A percentile compares a stretch with the other conserved stretches of the same genome.
phyloP scores from a whole-genome alignment of 2,329 filamentous ascomycete species.

The Neofusicoccum parvum region DNA sequence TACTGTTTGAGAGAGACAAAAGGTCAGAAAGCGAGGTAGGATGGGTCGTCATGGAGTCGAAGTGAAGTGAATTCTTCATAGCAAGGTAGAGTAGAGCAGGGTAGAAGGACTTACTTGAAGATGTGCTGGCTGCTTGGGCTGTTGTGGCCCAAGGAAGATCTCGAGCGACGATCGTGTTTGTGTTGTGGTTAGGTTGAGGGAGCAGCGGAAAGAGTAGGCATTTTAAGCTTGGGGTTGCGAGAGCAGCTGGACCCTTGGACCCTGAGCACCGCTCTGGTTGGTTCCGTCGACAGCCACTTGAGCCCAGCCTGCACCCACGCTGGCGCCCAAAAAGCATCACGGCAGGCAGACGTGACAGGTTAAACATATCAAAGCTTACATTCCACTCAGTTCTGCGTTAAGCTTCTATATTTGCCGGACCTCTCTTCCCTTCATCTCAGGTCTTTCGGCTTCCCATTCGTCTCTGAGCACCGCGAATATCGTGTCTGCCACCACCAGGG shows the following conservation, averaged over 20 bases:
- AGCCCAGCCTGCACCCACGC: not conserved
- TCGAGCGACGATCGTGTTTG: not conserved
- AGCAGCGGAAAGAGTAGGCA: not conserved
- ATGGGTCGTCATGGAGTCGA: too few relatives aligned
- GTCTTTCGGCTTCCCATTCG: constrained; percentile 90
- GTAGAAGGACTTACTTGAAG: too few relatives aligned
- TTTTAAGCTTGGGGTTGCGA: not conserved
- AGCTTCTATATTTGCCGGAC: constrained; percentile 74
- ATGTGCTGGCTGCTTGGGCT: too few relatives aligned
- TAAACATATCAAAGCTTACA: not conserved
- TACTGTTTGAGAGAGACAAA: too few relatives aligned
- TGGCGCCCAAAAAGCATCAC: not conserved
- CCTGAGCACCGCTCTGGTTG: not conserved
- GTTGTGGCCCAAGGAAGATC: not conserved
- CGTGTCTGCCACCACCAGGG: constrained; percentile 82
- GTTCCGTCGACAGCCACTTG: not conserved
- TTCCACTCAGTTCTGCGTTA: not conserved
- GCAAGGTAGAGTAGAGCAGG: too few relatives aligned
- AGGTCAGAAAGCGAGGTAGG: too few relatives aligned
- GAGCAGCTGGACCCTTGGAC: not conserved
- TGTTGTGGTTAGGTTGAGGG: not conserved
- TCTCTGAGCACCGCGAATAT: constrained; percentile 88
- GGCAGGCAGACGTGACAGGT: not conserved
- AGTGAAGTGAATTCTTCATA: too few relatives aligned
- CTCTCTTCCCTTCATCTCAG: constrained; percentile 87